A percentile compares a stretch with the other conserved stretches of the same genome.
phyloP scores from a whole-genome alignment of 2,329 filamentous ascomycete genomes.

The Bipolaris gigantea region DNA sequence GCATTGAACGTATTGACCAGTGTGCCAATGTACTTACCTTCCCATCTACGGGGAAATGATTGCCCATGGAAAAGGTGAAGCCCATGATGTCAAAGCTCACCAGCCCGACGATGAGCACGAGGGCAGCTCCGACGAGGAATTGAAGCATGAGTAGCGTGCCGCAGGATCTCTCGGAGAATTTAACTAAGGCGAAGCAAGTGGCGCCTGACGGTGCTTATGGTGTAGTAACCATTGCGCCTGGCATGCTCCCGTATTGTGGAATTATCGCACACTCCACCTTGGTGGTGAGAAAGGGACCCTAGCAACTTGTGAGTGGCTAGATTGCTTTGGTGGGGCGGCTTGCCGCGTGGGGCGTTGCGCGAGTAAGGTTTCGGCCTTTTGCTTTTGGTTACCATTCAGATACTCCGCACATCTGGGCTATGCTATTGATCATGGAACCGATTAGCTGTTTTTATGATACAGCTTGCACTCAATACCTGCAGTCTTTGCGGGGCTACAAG shows the following conservation, averaged over 20 bases:
- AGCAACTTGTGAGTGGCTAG: too few relatives aligned
- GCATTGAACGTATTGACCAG: neutral
- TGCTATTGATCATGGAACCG: too few relatives aligned
- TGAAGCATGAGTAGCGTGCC: slow-evolving; percentile 35
- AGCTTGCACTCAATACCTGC: too few relatives aligned
- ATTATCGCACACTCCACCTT: neutral
- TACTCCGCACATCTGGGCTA: too few relatives aligned
- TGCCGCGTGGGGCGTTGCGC: too few relatives aligned
- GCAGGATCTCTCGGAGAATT: neutral
- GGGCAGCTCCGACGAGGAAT: slow-evolving; percentile 42
- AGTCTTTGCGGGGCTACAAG: too few relatives aligned
- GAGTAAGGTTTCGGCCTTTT: too few relatives aligned
- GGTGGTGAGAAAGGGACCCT: neutral
- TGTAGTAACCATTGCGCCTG: neutral
- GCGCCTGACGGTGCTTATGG: neutral
- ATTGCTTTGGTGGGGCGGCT: too few relatives aligned
- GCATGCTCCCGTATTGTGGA: neutral
- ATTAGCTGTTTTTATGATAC: too few relatives aligned
- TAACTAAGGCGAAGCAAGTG: neutral
- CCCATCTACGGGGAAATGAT: slow-evolving; percentile 82
- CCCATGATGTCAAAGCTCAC: slow-evolving; percentile 62
- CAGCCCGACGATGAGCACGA: slow-evolving; percentile 40
- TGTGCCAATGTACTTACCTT: slow-evolving; percentile 59
- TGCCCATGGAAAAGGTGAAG: slow-evolving; percentile 62
- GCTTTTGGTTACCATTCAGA: too few relatives aligned